These are phyloP conservation scores for Saccharomyces hybrid DNA, from an alignment of 1,139 yeast species.

Conservation along the genomic window DNA sequence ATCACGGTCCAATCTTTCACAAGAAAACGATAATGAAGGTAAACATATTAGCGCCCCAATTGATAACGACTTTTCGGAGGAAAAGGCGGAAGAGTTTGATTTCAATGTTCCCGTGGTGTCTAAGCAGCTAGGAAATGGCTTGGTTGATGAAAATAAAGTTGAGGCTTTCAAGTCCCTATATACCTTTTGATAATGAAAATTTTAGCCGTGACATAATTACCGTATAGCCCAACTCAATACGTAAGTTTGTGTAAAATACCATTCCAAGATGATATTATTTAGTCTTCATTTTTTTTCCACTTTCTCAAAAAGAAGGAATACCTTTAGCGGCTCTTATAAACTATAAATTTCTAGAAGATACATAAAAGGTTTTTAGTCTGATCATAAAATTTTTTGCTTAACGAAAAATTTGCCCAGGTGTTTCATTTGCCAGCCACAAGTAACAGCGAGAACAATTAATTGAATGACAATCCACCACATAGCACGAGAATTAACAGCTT, in stretches of 20 bases:
- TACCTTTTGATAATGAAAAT: not conserved
- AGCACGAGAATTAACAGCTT: conserved; percentile 56
- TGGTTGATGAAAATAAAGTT: conserved; percentile 18
- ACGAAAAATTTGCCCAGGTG: conserved; percentile 58
- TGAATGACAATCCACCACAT: conserved; percentile 62
- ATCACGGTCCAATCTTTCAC: not conserved
- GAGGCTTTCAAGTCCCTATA: conserved; percentile 12
- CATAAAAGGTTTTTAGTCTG: not conserved
- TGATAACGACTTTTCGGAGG: not conserved
- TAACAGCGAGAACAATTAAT: conserved; percentile 45
- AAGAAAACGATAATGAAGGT: not conserved
- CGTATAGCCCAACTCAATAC: not conserved
- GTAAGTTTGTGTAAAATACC: not conserved
- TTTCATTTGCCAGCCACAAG: conserved; percentile 65
- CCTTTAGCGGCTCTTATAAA: not conserved
- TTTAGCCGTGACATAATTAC: not conserved
- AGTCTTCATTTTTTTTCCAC: not conserved
- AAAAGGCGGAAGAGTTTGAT: conserved; percentile 7
- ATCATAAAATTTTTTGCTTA: conserved; percentile 54
- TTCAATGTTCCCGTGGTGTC: conserved; percentile 22
- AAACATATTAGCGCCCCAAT: not conserved
- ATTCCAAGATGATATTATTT: not conserved
- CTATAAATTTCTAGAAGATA: not conserved
- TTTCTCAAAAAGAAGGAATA: not conserved
- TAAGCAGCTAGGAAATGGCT: conserved; percentile 3